Percentiles rank a stretch among this genome's conserved stretches.
Conservation (phyloP, 2,329 filamentous ascomycete species). For the Scedosporium minutisporum region DNA sequence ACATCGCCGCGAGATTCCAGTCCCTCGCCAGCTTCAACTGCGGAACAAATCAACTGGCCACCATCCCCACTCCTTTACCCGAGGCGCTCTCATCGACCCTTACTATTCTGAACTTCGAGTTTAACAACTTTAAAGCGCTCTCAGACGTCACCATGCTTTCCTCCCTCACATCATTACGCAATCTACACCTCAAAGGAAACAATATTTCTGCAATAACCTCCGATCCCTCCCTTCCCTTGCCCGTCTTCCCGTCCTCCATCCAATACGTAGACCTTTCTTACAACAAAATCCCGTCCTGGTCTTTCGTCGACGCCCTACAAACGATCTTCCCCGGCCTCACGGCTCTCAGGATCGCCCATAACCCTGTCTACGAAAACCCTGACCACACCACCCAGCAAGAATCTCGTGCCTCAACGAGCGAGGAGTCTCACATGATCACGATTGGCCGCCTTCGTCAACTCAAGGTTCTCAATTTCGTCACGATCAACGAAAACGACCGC, state of each 20-base stretch:
- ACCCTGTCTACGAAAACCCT: conserved; percentile 64
- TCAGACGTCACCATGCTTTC: conserved; percentile 46
- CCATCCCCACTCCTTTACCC: conserved; percentile 33
- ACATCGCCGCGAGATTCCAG: conserved; percentile 43
- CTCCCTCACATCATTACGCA: conserved; percentile 40
- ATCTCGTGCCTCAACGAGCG: conserved; percentile 38
- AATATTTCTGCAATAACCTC: conserved; percentile 41
- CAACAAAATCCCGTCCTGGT: conserved; percentile 61
- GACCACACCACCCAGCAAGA: conserved; percentile 19
- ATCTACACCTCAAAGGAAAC: conserved; percentile 68
- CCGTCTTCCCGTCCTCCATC: conserved; percentile 44
- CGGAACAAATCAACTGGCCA: conserved; percentile 47
- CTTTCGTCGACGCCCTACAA: conserved; percentile 61
- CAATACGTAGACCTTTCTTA: conserved; percentile 64
- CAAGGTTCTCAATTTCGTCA: conserved; percentile 61
- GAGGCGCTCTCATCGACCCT: conserved; percentile 38
- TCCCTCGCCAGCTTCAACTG: conserved; percentile 40
- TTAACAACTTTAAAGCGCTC: conserved; percentile 56
- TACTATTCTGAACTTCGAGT: conserved; percentile 58
- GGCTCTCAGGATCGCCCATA: conserved; percentile 72
- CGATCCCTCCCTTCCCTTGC: conserved; percentile 18
- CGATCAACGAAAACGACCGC: conserved; percentile 63
- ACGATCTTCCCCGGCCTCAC: conserved; percentile 61
- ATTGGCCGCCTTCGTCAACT: conserved; percentile 64
- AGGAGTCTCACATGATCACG: conserved; percentile 84